These are phyloP conservation scores for Platanthera guangdongensis DNA, from an alignment of 106 monocot genomes.

Conservation along the genomic window DNA sequence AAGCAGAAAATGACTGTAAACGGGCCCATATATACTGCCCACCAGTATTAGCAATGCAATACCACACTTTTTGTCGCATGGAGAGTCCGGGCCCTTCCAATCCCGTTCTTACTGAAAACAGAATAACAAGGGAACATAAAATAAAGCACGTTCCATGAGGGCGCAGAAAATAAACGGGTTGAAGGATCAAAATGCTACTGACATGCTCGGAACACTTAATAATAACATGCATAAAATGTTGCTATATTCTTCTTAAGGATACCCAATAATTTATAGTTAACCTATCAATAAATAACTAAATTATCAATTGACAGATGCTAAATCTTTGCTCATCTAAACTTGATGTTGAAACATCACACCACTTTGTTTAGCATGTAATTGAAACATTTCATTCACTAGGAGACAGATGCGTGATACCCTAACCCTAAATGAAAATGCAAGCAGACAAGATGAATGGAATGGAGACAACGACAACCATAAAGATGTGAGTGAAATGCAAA, in stretches of 20 bases:
- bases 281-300: background rate
- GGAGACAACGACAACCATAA: no score
- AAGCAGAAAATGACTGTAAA: slow-evolving; percentile 92
- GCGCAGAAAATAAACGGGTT: background rate
- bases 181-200: background rate
- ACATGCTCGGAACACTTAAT: background rate
- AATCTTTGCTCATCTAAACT: background rate
- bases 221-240: background rate
- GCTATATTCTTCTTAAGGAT: background rate
- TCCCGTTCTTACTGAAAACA: slow-evolving; percentile 80
- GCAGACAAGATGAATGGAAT: no score
- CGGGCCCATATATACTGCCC: slow-evolving; percentile 93
- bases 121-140: background rate
- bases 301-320: background rate
- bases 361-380: background rate
- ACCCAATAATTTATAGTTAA: background rate
- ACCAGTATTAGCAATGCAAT: slow-evolving; percentile 74
- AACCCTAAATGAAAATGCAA: no score
- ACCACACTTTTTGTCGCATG: slow-evolving; percentile 85
- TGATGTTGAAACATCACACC: background rate
- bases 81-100: slow-evolving; percentile 97
- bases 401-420: no score
- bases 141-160: background rate
- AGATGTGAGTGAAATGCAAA: no score
- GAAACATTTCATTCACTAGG: background rate